A percentile compares a stretch with the other conserved stretches of the same genome.
Conservation (phyloP, 169 alveolate species). For the Plasmodium vinckei region DNA sequence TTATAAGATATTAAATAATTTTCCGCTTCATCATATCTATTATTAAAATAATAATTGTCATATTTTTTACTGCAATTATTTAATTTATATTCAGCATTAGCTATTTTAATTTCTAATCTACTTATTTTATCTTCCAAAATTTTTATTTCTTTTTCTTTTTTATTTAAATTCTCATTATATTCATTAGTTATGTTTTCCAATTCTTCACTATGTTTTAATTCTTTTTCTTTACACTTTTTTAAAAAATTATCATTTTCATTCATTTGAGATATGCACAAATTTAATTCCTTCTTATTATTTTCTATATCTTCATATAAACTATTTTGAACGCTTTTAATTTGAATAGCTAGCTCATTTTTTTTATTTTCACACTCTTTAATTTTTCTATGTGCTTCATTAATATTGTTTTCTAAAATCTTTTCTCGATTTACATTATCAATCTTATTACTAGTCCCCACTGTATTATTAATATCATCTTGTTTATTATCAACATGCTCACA, state of each 20-base stretch:
- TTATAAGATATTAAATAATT: slow-evolving; percentile 43
- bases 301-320: slow-evolving; percentile 5
- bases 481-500: neutral
- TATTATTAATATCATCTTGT: no score
- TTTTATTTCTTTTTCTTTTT: slow-evolving; percentile 17
- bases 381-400: neutral
- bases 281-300: neutral
- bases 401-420: neutral
- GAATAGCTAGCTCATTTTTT: slow-evolving; percentile 1
- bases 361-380: slow-evolving; percentile 16
- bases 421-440: neutral
- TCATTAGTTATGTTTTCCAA: slow-evolving; percentile 2
- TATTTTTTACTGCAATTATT: neutral
- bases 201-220: slow-evolving; percentile 3
- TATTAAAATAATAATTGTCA: neutral
- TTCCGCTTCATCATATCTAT: neutral
- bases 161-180: slow-evolving; percentile 13
- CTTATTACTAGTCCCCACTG: no score
- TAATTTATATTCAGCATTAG: slow-evolving; percentile 1
- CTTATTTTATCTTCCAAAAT: slow-evolving; percentile 17
- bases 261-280: neutral
- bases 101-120: slow-evolving; percentile 31
- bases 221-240: slow-evolving; percentile 36
- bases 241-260: slow-evolving; percentile 10
- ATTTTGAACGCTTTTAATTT: slow-evolving; percentile 14